Evolutionary conservation across 371 early-diverging fungal genomes (phyloP).

Genomic region (Actinomortierella ambigua): DNA sequence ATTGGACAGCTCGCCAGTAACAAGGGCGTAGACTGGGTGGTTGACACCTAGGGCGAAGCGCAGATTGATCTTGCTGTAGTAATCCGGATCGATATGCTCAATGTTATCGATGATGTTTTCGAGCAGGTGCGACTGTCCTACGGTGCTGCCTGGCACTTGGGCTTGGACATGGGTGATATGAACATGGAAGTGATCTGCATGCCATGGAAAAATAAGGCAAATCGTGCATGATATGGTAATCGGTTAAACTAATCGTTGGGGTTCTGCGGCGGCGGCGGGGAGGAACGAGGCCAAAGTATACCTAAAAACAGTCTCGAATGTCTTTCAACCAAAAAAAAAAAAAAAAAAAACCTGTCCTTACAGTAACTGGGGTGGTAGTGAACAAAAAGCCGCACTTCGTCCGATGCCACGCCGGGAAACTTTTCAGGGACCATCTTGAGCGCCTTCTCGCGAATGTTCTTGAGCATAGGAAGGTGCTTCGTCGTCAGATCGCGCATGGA

Average conservation of each 20-base stretch:
- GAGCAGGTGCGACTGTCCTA: conserved; percentile 77
- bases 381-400: conserved; percentile 74
- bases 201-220: background rate
- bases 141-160: conserved; percentile 64
- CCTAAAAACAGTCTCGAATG: too few species aligned
- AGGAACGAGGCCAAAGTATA: too few species aligned
- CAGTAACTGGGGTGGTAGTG: conserved; percentile 91
- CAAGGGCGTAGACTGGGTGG: conserved; percentile 47
- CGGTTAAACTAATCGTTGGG: too few species aligned
- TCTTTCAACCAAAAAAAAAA: background rate
- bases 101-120: conserved; percentile 77
- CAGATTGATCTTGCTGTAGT: conserved; percentile 57
- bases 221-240: too few species aligned
- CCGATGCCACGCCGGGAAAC: conserved; percentile 44
- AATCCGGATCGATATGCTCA: conserved; percentile 52
- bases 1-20: conserved; percentile 8
- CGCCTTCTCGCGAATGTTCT: conserved; percentile 58
- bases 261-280: too few species aligned
- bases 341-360: too few species aligned
- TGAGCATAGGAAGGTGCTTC: conserved; percentile 68
- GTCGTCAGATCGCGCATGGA: conserved; percentile 69
- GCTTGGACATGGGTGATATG: conserved; percentile 76
- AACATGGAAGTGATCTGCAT: conserved; percentile 77
- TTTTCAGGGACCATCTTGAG: conserved; percentile 52
- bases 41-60: conserved; percentile 56